Percentiles rank a stretch among this genome's conserved stretches.
Evolutionary conservation across 2,329 filamentous ascomycete genomes (phyloP).

Genomic region (Macrophomina tecta): DNA sequence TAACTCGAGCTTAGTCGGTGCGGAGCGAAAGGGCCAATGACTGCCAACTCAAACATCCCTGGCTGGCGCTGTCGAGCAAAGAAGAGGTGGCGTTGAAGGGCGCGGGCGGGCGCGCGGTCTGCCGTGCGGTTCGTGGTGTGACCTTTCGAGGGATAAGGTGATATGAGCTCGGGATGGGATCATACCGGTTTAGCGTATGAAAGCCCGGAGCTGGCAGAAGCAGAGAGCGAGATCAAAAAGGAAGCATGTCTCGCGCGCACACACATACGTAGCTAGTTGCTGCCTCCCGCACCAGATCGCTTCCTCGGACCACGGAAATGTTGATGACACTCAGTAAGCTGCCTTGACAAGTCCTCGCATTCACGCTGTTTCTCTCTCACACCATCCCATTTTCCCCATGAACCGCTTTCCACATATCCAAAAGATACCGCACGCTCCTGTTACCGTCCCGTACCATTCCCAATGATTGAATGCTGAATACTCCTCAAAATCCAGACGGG

Average conservation of each 20-base stretch:
- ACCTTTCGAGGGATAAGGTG: slow-evolving; percentile 11
- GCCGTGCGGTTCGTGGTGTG: slow-evolving; percentile 23
- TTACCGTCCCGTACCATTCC: not conserved
- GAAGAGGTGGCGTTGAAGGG: not conserved
- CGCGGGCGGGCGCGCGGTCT: not conserved
- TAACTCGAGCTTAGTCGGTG: not conserved
- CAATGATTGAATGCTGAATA: slow-evolving; percentile 11
- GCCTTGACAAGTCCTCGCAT: not conserved
- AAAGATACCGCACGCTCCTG: not conserved
- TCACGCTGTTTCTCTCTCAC: not conserved
- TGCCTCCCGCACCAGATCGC: not conserved
- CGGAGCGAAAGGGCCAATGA: not conserved
- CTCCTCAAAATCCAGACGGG: not conserved
- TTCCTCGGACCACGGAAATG: not conserved
- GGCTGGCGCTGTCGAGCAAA: not conserved
- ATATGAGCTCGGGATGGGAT: not conserved
- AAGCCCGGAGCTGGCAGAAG: not conserved
- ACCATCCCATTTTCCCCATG: not conserved
- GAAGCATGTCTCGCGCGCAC: not conserved
- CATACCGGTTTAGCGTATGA: not conserved
- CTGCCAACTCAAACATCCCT: not conserved
- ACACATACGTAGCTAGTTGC: not conserved
- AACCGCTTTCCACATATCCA: not conserved
- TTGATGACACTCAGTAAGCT: not conserved
- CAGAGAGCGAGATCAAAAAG: not conserved